Evolutionary conservation across 331 rosid species (phyloP).

Genomic region (Phaseolus coccineus): DNA sequence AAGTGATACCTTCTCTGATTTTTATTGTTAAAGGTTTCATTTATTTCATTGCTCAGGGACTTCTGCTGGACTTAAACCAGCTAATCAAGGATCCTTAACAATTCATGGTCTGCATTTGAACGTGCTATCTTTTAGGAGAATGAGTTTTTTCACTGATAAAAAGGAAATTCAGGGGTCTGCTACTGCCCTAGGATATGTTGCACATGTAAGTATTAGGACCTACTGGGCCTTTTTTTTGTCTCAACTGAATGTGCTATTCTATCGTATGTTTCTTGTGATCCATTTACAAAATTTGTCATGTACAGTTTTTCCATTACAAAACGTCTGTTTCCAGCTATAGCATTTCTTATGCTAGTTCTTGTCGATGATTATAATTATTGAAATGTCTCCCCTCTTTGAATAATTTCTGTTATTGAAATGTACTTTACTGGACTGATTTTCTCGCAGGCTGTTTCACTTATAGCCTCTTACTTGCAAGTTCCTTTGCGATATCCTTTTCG

Average conservation of each 20-base stretch:
- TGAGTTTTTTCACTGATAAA: conserved; percentile 89
- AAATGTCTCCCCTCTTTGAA: conserved; percentile 4
- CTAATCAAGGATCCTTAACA: conserved; percentile 80
- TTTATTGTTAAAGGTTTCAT: conserved; percentile 35
- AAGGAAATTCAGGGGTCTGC: conserved; percentile 93
- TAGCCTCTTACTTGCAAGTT: conserved; percentile 85
- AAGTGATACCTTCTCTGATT: conserved; percentile 26
- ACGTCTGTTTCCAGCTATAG: conserved; percentile 26
- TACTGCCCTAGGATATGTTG: conserved; percentile 89
- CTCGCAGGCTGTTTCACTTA: conserved; percentile 87
- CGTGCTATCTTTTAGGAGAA: conserved; percentile 81
- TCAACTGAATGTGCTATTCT: conserved; percentile 30
- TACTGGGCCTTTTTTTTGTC: conserved; percentile 13
- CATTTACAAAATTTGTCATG: conserved; percentile 6
- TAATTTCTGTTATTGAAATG: conserved; percentile 15
- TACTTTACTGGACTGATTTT: conserved; percentile 44
- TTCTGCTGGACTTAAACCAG: conserved; percentile 68
- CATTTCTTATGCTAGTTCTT: conserved; percentile 13
- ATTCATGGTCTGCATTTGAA: conserved; percentile 87
- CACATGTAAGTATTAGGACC: conserved; percentile 72
- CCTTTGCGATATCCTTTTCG: conserved; percentile 91
- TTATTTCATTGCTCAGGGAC: conserved; percentile 58
- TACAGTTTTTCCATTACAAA: background rate
- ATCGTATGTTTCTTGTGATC: background rate
- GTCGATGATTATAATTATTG: conserved; percentile 30